These are phyloP conservation scores for Hypoxylon perforatum DNA, from an alignment of 495 filamentous ascomycete species.

Conservation along the genomic window DNA sequence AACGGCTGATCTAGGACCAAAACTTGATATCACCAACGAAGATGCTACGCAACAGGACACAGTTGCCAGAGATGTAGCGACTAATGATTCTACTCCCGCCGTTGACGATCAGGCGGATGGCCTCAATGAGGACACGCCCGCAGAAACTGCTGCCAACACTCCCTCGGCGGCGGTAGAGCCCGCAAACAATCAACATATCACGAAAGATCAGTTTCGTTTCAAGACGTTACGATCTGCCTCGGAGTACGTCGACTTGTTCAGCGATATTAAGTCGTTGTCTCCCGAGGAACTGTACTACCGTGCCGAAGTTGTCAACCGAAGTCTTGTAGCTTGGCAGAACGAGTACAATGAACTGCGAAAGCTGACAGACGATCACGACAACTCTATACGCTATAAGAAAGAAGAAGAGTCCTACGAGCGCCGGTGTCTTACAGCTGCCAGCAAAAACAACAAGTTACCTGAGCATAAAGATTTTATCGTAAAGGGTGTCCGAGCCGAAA, in stretches of 20 bases:
- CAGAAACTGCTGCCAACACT: constrained; percentile 36
- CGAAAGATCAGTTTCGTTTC: constrained; percentile 32
- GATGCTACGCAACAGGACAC: constrained; percentile 18
- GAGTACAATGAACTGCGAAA: constrained; percentile 72
- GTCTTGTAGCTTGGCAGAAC: constrained; percentile 69
- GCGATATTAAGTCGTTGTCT: constrained; percentile 50
- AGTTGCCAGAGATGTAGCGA: constrained; percentile 1
- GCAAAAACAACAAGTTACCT: constrained; percentile 31
- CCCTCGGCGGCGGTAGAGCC: constrained; percentile 21
- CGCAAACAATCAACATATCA: neutral
- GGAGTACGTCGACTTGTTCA: constrained; percentile 48
- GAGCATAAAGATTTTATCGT: constrained; percentile 48
- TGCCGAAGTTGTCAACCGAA: constrained; percentile 62
- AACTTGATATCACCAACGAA: constrained; percentile 16
- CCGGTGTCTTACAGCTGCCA: constrained; percentile 19
- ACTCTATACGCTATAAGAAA: constrained; percentile 54
- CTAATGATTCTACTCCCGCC: neutral
- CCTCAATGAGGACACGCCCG: constrained; percentile 35
- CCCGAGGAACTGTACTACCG: constrained; percentile 64
- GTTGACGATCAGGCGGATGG: constrained; percentile 10
- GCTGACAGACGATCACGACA: constrained; percentile 62
- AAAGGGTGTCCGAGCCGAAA: constrained; percentile 52
- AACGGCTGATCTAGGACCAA: neutral
- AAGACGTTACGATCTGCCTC: constrained; percentile 50
- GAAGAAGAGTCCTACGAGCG: constrained; percentile 44